Base-by-base conservation (phyloP, 768 basidiomycete species). In the Pisolithus orientalis region DNA sequence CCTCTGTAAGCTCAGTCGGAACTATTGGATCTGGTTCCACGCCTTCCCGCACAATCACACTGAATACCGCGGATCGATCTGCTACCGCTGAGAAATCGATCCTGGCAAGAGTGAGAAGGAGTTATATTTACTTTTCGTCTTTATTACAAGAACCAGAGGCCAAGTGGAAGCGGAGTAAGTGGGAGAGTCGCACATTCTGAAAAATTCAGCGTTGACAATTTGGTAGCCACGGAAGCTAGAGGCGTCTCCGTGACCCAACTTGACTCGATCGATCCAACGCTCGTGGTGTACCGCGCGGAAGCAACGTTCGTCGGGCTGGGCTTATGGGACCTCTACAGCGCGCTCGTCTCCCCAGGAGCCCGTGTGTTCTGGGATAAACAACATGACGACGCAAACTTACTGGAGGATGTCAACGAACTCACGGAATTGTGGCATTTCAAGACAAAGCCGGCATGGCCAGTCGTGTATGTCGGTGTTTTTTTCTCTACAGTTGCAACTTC, bases 61-160 rank as follows among this genome's bases (percentile, higher is more conserved):
- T 70, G 5, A 68, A 62, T 28, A 60, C 67, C 9, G 81, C 66
- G 57, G 85, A 70, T 65, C 82, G 65, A 11, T 69, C 75, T 24
- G 70, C 80, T 6, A 80, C 79, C 1, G 86, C 82, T 6, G 85
- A 91, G 57, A 91, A 93, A 65, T 82, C 85, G 4, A 87, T 98
- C n/a, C 63, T 89, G 14, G 84, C 90, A 5, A 77, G 93, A 57
- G 90, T 97, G 21, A 81, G 85, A 62, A 78, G 96, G 54, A 95
- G 90, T 66, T 99, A 99, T 62, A 97, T 98, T 49, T 97, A 98
- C 69, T 98, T 99, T 67, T 94, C 94, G 1, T 96, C 94, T 0
- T 73, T 99, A 45, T 70, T 99, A 46, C 96, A 98, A 68, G 95
- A 98, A 62, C 96, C 96, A 0, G 94, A 97, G 67, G 92, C 93